These are phyloP conservation scores for Penicillium tannophilum DNA, from an alignment of 495 filamentous ascomycete genomes.

Conservation along the genomic window DNA sequence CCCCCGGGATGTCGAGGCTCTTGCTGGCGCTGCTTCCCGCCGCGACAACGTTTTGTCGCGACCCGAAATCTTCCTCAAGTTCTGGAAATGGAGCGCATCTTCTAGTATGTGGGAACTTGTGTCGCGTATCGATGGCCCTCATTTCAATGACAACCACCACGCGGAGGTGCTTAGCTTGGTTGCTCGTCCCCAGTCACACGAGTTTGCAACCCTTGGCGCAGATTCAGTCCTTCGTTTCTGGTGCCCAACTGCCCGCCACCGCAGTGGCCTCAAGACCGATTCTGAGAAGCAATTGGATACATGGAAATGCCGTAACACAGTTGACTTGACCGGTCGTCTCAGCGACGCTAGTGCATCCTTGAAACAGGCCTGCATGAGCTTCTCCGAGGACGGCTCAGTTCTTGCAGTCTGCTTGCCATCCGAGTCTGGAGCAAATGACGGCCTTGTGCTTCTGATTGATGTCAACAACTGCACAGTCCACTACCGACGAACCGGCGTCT, in stretches of 20 bases:
- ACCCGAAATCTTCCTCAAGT: conserved; percentile 80
- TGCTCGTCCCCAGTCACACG: conserved; percentile 61
- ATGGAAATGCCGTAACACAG: conserved; percentile 69
- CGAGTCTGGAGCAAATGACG: conserved; percentile 22
- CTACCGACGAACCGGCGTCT: conserved; percentile 35
- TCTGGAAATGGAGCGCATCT: conserved; percentile 78
- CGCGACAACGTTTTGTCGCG: conserved; percentile 21
- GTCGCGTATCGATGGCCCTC: conserved; percentile 80
- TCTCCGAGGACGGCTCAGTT: conserved; percentile 85
- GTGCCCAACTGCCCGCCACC: conserved; percentile 65
- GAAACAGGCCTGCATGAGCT: conserved; percentile 53
- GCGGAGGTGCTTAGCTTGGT: conserved; percentile 69
- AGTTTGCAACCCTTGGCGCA: conserved; percentile 82
- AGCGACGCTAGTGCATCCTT: conserved; percentile 38
- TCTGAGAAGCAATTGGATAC: conserved; percentile 57
- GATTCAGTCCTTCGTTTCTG: conserved; percentile 79
- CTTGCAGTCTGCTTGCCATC: conserved; percentile 62
- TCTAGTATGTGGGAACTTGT: conserved; percentile 69
- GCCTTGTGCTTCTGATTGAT: conserved; percentile 40
- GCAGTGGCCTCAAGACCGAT: conserved; percentile 61
- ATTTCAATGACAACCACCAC: conserved; percentile 54
- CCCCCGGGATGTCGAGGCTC: conserved; percentile 58
- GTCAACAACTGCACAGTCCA: conserved; percentile 34
- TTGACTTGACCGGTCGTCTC: conserved; percentile 51
- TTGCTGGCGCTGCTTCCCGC: conserved; percentile 43